Evolutionary conservation across 2,329 filamentous ascomycete genomes (phyloP), one percentile per base, ranked within the genome.

Genomic region (Clarireedia homoeocarpa): DNA sequence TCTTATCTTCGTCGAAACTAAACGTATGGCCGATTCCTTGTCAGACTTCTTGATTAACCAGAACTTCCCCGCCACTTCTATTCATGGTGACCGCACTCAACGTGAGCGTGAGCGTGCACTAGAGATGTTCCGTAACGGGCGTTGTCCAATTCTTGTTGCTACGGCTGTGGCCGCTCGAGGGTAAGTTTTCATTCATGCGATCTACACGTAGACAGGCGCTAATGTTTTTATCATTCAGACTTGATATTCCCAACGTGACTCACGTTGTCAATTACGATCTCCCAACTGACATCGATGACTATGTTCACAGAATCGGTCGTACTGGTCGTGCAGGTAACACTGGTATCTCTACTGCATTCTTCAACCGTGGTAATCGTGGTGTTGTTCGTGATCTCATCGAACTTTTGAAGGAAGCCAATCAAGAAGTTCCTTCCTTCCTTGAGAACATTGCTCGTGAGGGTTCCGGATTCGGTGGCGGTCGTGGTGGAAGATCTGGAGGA

Each of bases 221-320:
- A 20, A 20, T 20, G 20, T 20, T 20, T 20, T 3, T 20, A 20
- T 20, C 20, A 20, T 20, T 20, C 20, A 20, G 67, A 7, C 46
- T 70, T 14, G 92, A 97, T 79, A 96, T 99, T 44, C 91, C 92
- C 12, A 95, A 96, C 64, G 94, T 99, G 60, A 92, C 85, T 45
- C 94, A 99, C 75, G 94, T 99, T 49, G 85, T 99, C 81, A 99
- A 99, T 80, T 99, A 99, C 74, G 94, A 99, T 73, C 82, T 99
- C n/a, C 94, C 94, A 50, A 96, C 91, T 56, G 94, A 97, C 70
- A 95, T 97, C 68, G 94, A 97, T 69, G 94, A 97, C 75, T 99
- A 99, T 67, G 94, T 99, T 58, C 94, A 99, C 76, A 89, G 94
- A 73, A 99, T 99, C 69, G 94, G 94, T 86, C 94, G 94, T 92